Evolutionary conservation across 148 eudicot genomes (phyloP), one percentile per base, ranked within the genome.

Genomic region (Agrostemma githago): DNA sequence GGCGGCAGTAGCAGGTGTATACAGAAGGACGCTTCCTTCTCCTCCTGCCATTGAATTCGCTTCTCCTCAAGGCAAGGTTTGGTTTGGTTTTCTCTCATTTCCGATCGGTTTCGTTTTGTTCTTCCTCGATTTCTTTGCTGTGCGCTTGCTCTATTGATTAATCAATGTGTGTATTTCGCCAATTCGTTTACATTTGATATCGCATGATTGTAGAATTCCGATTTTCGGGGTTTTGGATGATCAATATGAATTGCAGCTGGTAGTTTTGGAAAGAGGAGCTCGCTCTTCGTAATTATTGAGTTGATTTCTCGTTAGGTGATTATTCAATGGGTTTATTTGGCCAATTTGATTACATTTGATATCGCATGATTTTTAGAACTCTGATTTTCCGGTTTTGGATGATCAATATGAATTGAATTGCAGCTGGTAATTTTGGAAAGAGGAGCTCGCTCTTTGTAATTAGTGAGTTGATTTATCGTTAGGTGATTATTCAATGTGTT

Each of bases 1-100:
- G 85, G 82, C 80, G 78, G 88, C 86, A 5, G 70, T 83, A 5
- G 86, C 84, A 1, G 88, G 88, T 43, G 12, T 85, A 2, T 85
- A 85, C 72, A 78, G 84, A 74, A 76, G 86, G 14, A 58, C 64
- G 15, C 88, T 85, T 75, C 88, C 86, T 51, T 85, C 84, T 53
- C 88, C 88, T 0, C 88, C 88, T 40, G 86, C 86, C 12, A 74
- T 85, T 21, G 88, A 85, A 46, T 85, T 85, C 68, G 82, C 88
- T 72, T 85, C 86, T 60, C 39, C 77, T 1, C 72, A 79, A 17
- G 86, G 88, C 77, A 85, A 85, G 83, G 88, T 85, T 53, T 7
- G 83, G 88, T 85, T 53, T 7, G 62, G 2, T 41, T 34, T 26
- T 71, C 75, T 59, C 51, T 71, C 43, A 41, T 8, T 8, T 8